Conservation (phyloP, 495 filamentous ascomycete genomes). For the Penicillium canariense region DNA sequence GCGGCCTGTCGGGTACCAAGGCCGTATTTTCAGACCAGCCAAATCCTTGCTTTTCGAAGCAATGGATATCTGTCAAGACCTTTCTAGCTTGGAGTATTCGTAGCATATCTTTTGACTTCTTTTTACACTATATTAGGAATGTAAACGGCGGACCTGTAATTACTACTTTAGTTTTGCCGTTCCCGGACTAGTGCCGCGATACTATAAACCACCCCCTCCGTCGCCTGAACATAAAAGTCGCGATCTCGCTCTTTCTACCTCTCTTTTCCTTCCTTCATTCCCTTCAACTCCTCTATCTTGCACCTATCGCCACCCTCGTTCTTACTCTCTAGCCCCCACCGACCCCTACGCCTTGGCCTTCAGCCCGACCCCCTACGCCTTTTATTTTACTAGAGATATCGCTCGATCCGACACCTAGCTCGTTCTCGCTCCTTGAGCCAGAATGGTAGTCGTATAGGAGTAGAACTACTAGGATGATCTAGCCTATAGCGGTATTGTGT, state of each 20-base stretch:
- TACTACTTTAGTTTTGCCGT: background rate
- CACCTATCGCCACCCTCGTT: constrained; percentile 4
- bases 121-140: too few species aligned
- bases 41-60: too few species aligned
- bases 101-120: too few species aligned
- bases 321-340: constrained; percentile 4
- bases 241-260: background rate
- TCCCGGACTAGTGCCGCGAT: background rate
- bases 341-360: background rate
- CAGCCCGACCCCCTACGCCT: constrained; percentile 7
- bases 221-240: background rate
- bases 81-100: too few species aligned
- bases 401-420: constrained; percentile 8
- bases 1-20: too few species aligned
- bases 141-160: too few species aligned
- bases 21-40: too few species aligned
- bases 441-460: background rate
- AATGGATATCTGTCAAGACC: too few species aligned
- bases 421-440: too few species aligned
- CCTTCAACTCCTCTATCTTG: constrained; percentile 1
- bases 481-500: background rate
- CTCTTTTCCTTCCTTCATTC: background rate
- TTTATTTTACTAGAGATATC: constrained; percentile 10
- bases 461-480: background rate
- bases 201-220: background rate